phyloP scores from a whole-genome alignment of 2,329 filamentous ascomycete species.

The Cladosporium sp. region DNA sequence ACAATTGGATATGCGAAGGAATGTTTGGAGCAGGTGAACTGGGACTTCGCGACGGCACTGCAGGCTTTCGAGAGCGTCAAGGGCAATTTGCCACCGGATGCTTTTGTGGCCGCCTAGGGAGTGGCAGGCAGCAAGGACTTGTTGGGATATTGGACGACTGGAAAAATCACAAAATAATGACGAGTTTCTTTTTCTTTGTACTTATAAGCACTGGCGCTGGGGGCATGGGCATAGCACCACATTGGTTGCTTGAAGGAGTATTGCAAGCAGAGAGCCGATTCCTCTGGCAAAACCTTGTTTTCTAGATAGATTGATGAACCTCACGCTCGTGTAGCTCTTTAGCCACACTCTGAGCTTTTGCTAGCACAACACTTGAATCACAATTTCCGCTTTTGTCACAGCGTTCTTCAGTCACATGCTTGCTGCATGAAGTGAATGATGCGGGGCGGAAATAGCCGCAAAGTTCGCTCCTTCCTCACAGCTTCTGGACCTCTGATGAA shows the following conservation, averaged over 20 bases:
- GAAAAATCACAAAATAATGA: constrained; percentile 1
- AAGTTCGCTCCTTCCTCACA: too few relatives aligned
- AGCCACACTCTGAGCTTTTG: background rate
- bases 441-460: too few relatives aligned
- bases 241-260: background rate
- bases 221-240: background rate
- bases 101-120: constrained; percentile 28
- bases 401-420: too few relatives aligned
- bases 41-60: constrained; percentile 74
- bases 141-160: constrained; percentile 1
- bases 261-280: background rate
- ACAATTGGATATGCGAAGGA: constrained; percentile 72
- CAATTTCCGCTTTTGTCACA: background rate
- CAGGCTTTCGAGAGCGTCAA: constrained; percentile 71
- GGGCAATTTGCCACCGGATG: constrained; percentile 45
- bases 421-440: background rate
- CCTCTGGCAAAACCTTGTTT: background rate
- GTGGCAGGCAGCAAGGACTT: constrained; percentile 2
- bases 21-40: constrained; percentile 74
- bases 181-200: background rate
- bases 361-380: background rate
- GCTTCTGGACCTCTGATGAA: too few relatives aligned
- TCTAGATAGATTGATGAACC: constrained; percentile 7
- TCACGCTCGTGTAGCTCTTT: background rate
- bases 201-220: constrained; percentile 11